A percentile compares a stretch with the other conserved stretches of the same genome.
phyloP scores from a whole-genome alignment of 2,329 filamentous ascomycete genomes.

The Talaromyces sp. region DNA sequence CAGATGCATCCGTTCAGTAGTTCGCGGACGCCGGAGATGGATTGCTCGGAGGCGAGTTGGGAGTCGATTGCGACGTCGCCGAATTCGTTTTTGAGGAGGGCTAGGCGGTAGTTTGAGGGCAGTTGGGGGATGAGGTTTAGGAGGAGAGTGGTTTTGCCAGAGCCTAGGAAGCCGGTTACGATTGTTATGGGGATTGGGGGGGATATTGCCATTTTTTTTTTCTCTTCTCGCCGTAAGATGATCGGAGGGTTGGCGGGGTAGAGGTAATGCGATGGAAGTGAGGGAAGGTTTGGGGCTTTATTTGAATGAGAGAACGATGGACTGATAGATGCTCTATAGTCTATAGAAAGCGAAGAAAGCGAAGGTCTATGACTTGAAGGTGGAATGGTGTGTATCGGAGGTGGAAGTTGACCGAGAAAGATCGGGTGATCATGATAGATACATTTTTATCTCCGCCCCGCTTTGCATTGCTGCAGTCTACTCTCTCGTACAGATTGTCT shows the following conservation, averaged over 20 bases:
- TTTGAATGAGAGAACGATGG: not conserved
- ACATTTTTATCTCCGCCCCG: slow-evolving; percentile 2
- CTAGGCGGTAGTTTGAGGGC: slow-evolving; percentile 78
- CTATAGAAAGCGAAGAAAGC: too few relatives aligned
- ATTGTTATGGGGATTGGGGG: slow-evolving; percentile 81
- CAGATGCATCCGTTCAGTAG: slow-evolving; percentile 97
- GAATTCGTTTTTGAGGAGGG: slow-evolving; percentile 96
- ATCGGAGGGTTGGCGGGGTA: not conserved
- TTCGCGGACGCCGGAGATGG: slow-evolving; percentile 86
- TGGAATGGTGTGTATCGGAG: not conserved
- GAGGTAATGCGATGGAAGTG: not conserved
- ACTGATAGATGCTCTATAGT: too few relatives aligned
- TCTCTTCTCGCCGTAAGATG: not conserved
- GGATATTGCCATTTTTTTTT: not conserved
- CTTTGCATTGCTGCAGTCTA: too few relatives aligned
- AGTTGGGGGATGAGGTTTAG: slow-evolving; percentile 92
- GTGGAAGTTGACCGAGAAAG: not conserved
- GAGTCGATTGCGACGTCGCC: slow-evolving; percentile 92
- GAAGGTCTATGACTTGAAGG: too few relatives aligned
- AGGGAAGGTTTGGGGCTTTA: too few relatives aligned
- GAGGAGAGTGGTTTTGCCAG: slow-evolving; percentile 92
- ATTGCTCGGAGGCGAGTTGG: slow-evolving; percentile 73
- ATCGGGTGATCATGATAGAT: not conserved
- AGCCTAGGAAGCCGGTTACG: slow-evolving; percentile 91
- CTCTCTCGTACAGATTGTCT: too few relatives aligned